These are phyloP conservation scores for Escovopsis weberi DNA, from an alignment of 2,329 filamentous ascomycete species.

Conservation along the genomic window DNA sequence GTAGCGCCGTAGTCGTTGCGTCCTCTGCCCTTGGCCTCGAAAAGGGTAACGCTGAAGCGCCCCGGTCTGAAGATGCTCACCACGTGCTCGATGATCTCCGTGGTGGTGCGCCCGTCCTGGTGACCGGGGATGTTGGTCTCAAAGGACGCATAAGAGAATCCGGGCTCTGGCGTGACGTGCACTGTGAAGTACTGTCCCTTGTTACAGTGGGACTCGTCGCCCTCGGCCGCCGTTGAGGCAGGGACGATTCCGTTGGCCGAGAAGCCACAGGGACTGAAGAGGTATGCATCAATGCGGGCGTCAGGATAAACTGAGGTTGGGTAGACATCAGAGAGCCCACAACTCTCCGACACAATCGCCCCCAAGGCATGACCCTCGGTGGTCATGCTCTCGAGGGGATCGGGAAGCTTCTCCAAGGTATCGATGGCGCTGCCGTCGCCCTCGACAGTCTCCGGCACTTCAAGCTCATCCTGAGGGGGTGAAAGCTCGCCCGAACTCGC, in stretches of 20 bases:
- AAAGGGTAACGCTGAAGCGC: conserved; percentile 93
- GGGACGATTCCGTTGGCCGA: conserved; percentile 94
- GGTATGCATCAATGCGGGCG: conserved; percentile 84
- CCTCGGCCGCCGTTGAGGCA: conserved; percentile 37
- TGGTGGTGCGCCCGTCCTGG: conserved; percentile 76
- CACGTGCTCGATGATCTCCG: conserved; percentile 84
- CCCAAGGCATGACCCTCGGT: conserved; percentile 91
- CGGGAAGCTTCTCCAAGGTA: conserved; percentile 41
- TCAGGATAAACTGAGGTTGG: conserved; percentile 78
- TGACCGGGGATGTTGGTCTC: conserved; percentile 93
- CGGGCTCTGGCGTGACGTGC: conserved; percentile 90
- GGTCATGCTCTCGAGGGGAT: conserved; percentile 57
- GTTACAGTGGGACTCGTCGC: conserved; percentile 23
- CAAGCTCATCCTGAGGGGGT: conserved; percentile 45
- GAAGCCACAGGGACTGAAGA: conserved; percentile 94
- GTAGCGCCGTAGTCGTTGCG: conserved; percentile 27
- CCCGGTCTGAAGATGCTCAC: conserved; percentile 93
- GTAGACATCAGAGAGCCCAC: conserved; percentile 81
- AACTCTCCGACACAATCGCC: conserved; percentile 79
- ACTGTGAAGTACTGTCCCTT: conserved; percentile 91
- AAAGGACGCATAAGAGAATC: conserved; percentile 95
- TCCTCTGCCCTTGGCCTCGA: conserved; percentile 63
- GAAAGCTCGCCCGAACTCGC: conserved; percentile 45
- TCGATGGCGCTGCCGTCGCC: conserved; percentile 39
- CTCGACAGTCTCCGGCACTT: conserved; percentile 51